A percentile compares a stretch with the other conserved stretches of the same genome.
Evolutionary conservation across 106 monocot species (phyloP).

Genomic region (Phalaenopsis aphrodite): DNA sequence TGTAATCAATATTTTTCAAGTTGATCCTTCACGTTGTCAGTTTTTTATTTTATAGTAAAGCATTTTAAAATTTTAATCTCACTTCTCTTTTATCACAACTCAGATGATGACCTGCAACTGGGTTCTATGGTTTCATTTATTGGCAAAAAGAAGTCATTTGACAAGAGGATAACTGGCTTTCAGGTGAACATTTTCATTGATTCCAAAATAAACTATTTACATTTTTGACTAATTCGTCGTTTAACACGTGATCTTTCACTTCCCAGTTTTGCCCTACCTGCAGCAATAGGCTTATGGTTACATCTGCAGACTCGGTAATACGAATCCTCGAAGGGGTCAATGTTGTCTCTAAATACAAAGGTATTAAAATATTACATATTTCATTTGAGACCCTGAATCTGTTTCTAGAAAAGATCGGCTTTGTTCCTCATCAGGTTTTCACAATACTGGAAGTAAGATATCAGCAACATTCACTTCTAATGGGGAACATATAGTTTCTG

Average conservation of each 20-base stretch:
- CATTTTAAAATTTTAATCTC: background rate
- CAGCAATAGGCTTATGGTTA: constrained; percentile 43
- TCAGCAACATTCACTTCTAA: constrained; percentile 80
- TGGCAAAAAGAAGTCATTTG: constrained; percentile 63
- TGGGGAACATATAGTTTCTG: constrained; percentile 68
- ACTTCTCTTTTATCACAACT: background rate
- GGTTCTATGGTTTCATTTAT: constrained; percentile 32
- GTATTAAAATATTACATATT: constrained; percentile 18
- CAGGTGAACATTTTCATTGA: constrained; percentile 34
- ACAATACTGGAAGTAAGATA: constrained; percentile 52
- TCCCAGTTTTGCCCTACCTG: constrained; percentile 58
- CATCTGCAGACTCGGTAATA: constrained; percentile 58
- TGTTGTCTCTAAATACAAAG: constrained; percentile 50
- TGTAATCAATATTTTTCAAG: background rate
- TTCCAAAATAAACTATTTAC: background rate
- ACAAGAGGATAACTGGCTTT: constrained; percentile 73
- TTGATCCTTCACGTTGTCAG: background rate
- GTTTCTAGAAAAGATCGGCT: background rate
- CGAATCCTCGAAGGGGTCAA: constrained; percentile 52
- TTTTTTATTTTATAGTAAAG: background rate
- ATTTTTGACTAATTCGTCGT: background rate
- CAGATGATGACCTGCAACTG: constrained; percentile 58
- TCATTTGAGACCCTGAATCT: background rate
- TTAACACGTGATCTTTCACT: background rate
- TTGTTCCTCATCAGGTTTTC: constrained; percentile 38